These are phyloP conservation scores for Blastocystis hominis DNA, from an alignment of 352 stramenopile species.

Conservation along the genomic window DNA sequence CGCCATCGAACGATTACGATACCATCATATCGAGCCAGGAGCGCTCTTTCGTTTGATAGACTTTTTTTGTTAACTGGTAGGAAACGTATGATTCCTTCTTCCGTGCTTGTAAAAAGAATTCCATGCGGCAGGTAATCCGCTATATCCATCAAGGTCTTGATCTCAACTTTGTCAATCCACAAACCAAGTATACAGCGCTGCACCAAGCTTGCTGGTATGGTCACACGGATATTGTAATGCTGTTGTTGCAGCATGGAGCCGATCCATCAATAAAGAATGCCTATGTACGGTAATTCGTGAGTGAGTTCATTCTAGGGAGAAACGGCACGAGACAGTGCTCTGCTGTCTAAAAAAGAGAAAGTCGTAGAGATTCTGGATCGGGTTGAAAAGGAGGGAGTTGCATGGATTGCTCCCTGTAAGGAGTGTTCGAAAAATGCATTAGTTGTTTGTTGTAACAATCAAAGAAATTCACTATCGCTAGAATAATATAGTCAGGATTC, in stretches of 20 bases:
- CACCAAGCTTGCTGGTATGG: conserved; percentile 43
- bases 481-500: conserved; percentile 39
- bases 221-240: conserved; percentile 34
- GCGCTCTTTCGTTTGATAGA: background rate
- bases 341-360: background rate
- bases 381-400: conserved; percentile 5
- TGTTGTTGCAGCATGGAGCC: conserved; percentile 38
- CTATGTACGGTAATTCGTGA: background rate
- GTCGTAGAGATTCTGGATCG: conserved; percentile 1
- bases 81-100: conserved; percentile 49
- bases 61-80: background rate
- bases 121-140: background rate
- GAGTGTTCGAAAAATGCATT: background rate
- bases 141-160: conserved; percentile 33
- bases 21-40: background rate
- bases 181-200: conserved; percentile 54
- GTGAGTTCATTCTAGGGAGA: conserved; percentile 2
- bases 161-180: conserved; percentile 39
- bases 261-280: conserved; percentile 8
- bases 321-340: background rate
- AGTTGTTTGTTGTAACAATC: conserved; percentile 6
- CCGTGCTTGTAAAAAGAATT: conserved; percentile 38
- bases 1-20: background rate
- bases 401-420: background rate
- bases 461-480: conserved; percentile 28